Base-by-base conservation (phyloP, 2,329 filamentous ascomycete genomes). In the Cercospora sp. region DNA sequence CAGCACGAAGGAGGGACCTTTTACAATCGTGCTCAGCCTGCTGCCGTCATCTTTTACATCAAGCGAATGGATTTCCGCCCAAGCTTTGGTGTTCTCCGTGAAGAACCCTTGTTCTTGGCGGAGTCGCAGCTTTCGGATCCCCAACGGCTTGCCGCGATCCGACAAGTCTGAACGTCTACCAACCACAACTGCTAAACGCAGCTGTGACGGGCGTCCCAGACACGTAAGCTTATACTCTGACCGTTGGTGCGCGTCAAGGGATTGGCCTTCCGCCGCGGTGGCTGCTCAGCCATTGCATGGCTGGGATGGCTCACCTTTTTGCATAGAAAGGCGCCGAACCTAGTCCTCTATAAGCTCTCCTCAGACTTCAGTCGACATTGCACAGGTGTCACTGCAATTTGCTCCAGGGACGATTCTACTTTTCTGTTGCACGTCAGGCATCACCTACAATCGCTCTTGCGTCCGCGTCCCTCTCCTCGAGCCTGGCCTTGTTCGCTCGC, bases 211-310 rank as follows among this genome's bases (percentile, higher is more conserved):
- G 18, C 40, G 18, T 55, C 34, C 40, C 37, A 63, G 61, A 57
- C 55, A 68, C 66, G 66, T 65, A 65, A 68, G 58, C 65, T 66
- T 62, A 53, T 49, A 59, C 55, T 43, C 49, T 57, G 62, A 61
- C 28, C 51, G 30, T 58, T 51, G 62, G 57, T 63, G 16, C 40
- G 61, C 51, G 64, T 66, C 64, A 51, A 45, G 34, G 49, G 32
- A 21, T 43, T 55, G 32, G 63, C 10, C 55, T 10, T 53, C 63
- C 58, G 51, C 58, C 57, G 43, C 28, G 45, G 51, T 28, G 18
- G 49, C 37, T 59, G 57, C 43, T 61, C 57, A 28, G 62, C 51
- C 51, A 43, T 30, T 58, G 57, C 58, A 65, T 24, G 66, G 57
- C 66, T 68, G 59, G 49, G 66, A 34, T 64, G 62, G 32, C 32